Evolutionary conservation across 2,329 filamentous ascomycete genomes (phyloP).

Genomic region (Hymenoscyphus linearis): DNA sequence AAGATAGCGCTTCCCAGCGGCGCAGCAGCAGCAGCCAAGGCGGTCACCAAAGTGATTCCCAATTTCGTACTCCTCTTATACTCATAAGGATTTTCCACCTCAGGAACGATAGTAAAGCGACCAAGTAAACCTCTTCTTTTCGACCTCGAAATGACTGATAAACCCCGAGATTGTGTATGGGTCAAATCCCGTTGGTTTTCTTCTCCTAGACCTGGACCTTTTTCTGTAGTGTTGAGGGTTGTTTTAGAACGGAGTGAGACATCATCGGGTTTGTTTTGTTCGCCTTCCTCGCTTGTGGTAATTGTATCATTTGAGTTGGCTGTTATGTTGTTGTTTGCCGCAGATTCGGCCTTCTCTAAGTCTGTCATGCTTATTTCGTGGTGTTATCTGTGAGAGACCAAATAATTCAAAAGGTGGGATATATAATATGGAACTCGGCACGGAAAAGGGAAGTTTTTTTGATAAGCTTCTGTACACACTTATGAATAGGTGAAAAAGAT

Average conservation of each 20-base stretch:
- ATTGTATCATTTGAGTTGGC: constrained; percentile 18
- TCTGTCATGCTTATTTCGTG: constrained; percentile 12
- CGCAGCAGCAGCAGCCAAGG: constrained; percentile 69
- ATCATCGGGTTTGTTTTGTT: constrained; percentile 10
- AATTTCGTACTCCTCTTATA: constrained; percentile 75
- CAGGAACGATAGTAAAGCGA: constrained; percentile 65
- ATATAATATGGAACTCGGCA: not conserved
- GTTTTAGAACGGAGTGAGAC: constrained; percentile 4
- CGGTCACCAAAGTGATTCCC: constrained; percentile 73
- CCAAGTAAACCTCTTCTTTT: constrained; percentile 69
- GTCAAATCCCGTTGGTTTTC: constrained; percentile 13
- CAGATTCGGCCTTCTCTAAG: constrained; percentile 17
- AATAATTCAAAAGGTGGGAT: too few relatives aligned
- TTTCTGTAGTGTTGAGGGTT: not conserved
- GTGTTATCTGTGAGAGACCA: not conserved
- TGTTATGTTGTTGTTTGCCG: constrained; percentile 14
- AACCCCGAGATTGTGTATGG: constrained; percentile 34
- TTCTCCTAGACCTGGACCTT: not conserved
- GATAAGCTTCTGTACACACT: too few relatives aligned
- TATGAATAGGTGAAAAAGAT: not conserved
- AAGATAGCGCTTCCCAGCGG: constrained; percentile 83
- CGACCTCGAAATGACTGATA: constrained; percentile 39
- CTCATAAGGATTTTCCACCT: constrained; percentile 70
- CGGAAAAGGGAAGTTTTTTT: not conserved
- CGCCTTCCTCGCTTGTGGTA: constrained; percentile 8